A percentile compares a stretch with the other conserved stretches of the same genome.
phyloP scores from a whole-genome alignment of 2,329 filamentous ascomycete species.

The Monilinia laxa region DNA sequence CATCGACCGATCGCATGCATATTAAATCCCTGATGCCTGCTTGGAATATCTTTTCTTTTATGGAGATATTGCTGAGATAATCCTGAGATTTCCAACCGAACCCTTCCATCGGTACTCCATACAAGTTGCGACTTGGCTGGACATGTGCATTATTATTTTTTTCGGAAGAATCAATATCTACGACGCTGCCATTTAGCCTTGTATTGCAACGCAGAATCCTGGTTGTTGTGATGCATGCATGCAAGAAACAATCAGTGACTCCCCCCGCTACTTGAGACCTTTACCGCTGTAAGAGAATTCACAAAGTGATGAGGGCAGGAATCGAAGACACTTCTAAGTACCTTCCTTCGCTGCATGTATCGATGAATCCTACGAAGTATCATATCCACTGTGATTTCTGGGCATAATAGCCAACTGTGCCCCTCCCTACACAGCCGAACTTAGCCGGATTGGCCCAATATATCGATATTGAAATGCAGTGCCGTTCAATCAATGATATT shows the following conservation, averaged over 20 bases:
- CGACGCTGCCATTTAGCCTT: conserved; percentile 12
- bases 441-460: conserved; percentile 15
- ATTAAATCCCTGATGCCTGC: conserved; percentile 19
- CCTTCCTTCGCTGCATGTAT: too few relatives aligned
- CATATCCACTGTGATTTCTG: conserved; percentile 8
- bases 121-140: conserved; percentile 17
- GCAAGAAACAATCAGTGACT: conserved; percentile 5
- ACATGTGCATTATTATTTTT: conserved; percentile 8
- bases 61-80: conserved; percentile 21
- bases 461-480: conserved; percentile 21
- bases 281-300: too few relatives aligned
- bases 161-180: conserved; percentile 6
- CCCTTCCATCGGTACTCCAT: conserved; percentile 23
- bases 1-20: conserved; percentile 23
- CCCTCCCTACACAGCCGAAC: conserved; percentile 1
- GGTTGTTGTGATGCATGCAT: conserved; percentile 13
- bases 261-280: neutral
- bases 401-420: conserved; percentile 2
- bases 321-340: too few relatives aligned
- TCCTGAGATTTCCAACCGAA: conserved; percentile 24
- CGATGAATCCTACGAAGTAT: conserved; percentile 16
- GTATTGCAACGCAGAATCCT: conserved; percentile 18
- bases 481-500: conserved; percentile 18
- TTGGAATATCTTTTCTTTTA: neutral
- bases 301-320: too few relatives aligned